Evolutionary conservation across 2,329 filamentous ascomycete genomes (phyloP), one percentile per base, ranked within the genome.

Genomic region (Cordyceps militaris): DNA sequence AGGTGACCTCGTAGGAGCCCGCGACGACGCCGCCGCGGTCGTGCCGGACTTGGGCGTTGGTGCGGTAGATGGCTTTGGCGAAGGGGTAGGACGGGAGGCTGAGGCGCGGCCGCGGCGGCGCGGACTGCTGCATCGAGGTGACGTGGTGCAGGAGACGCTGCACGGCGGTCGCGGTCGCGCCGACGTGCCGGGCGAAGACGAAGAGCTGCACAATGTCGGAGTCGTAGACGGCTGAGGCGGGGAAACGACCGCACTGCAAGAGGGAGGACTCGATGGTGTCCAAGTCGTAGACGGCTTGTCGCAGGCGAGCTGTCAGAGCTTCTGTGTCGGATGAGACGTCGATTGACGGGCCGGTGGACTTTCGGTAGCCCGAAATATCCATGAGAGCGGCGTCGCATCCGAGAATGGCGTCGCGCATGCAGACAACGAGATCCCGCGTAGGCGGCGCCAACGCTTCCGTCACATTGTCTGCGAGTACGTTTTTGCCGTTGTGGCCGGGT

Each of bases 21-120:
- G 80, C 80, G 4, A 81, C 82, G 21, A 82, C 73, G 24, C 81
- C 80, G 19, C 82, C 81, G 60, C 81, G 73, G 63, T 85, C 82
- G 61, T 84, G 82, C 32, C 80, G 73, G 4, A 84, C 80, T 61
- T 83, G 80, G 3, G 76, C 73, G 63, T 83, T 84, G 6, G 78
- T 77, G 34, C 80, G 71, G 61, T 81, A 75, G 1, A 83, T 57
- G 4, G 79, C 73, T 63, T 84, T 84, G 46, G 64, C 63, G n/a
- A 79, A 71, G 0, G 80, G 78, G 60, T 84, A 83, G 0, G 76
- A 78, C 3, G 82, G 80, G 1, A 77, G 66, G 57, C 81, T 74
- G 11, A 82, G 62, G 4, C 69, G 71, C 57, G 72, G 75, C 60
- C 71, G 67, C 57, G 68, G 67, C 4, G 73, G 70, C 26, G 60